A percentile compares a stretch with the other conserved stretches of the same genome.
Conservation (phyloP, 148 eudicot species). For the Oxyria digyna region DNA sequence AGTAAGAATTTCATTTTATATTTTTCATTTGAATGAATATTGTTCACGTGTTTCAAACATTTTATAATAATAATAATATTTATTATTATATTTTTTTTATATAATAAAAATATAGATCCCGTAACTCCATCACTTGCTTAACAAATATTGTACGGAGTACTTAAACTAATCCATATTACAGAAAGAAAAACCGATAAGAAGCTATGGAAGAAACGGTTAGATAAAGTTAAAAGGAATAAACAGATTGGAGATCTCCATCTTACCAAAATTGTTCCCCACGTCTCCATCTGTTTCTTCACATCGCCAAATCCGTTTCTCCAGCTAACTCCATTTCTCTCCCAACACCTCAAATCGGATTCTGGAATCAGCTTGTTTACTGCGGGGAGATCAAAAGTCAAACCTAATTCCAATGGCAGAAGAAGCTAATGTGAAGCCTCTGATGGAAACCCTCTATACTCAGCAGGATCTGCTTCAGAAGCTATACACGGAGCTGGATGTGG, state of each 20-base stretch:
- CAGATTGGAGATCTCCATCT: not conserved
- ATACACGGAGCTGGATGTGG: conserved; percentile 75
- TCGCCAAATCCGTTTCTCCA: not conserved
- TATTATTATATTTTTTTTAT: too few species aligned
- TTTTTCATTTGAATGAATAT: too few species aligned
- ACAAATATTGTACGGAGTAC: too few species aligned
- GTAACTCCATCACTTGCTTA: too few species aligned
- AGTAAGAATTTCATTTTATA: too few species aligned
- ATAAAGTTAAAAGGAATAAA: not conserved
- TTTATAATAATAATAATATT: too few species aligned
- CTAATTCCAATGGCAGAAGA: conserved; percentile 24
- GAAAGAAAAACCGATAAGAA: not conserved
- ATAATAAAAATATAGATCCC: too few species aligned
- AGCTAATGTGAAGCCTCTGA: conserved; percentile 21
- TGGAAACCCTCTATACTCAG: conserved; percentile 62
- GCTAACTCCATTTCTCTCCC: not conserved
- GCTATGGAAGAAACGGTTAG: not conserved
- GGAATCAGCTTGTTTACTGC: not conserved
- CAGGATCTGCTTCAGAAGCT: conserved; percentile 73
- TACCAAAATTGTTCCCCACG: conserved; percentile 2
- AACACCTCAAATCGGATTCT: not conserved
- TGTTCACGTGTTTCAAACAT: too few species aligned
- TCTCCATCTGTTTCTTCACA: not conserved
- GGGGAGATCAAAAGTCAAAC: not conserved
- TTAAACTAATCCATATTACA: too few species aligned